A percentile compares a stretch with the other conserved stretches of the same genome.
These are phyloP conservation scores for Aspergillus novoparasiticus DNA, from an alignment of 2,329 filamentous ascomycete genomes.

Conservation along the genomic window DNA sequence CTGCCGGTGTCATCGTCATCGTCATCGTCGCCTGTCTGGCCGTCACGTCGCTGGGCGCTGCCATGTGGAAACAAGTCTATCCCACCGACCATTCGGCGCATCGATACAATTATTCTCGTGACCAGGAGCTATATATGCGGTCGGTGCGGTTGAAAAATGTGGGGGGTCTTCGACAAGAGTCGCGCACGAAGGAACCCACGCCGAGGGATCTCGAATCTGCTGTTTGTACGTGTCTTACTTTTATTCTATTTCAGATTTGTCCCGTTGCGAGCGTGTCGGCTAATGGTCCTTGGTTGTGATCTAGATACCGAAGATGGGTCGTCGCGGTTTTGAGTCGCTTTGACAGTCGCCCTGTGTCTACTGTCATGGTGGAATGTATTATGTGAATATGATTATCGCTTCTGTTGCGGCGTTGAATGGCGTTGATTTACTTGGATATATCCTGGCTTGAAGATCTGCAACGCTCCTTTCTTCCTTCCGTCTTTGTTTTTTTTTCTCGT, in stretches of 20 bases:
- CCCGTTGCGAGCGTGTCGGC: no score
- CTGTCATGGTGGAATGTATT: background rate
- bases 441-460: background rate
- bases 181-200: constrained; percentile 8
- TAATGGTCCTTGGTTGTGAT: background rate
- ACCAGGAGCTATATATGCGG: constrained; percentile 38
- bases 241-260: no score
- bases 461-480: no score
- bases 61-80: constrained; percentile 30
- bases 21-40: constrained; percentile 36
- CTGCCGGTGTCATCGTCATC: constrained; percentile 31
- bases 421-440: background rate
- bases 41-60: constrained; percentile 31
- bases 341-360: background rate
- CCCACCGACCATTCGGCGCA: constrained; percentile 20
- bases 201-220: constrained; percentile 12
- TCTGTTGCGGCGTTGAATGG: background rate
- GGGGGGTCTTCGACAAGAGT: constrained; percentile 25
- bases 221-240: background rate
- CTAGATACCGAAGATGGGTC: constrained; percentile 1
- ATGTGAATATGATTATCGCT: background rate
- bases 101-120: constrained; percentile 24
- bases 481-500: background rate
- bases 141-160: constrained; percentile 31
- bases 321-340: background rate